Percentiles rank a stretch among this genome's conserved stretches.
These are phyloP conservation scores for Phyllosticta capitalensis DNA, from an alignment of 2,329 filamentous ascomycete genomes.

Conservation along the genomic window DNA sequence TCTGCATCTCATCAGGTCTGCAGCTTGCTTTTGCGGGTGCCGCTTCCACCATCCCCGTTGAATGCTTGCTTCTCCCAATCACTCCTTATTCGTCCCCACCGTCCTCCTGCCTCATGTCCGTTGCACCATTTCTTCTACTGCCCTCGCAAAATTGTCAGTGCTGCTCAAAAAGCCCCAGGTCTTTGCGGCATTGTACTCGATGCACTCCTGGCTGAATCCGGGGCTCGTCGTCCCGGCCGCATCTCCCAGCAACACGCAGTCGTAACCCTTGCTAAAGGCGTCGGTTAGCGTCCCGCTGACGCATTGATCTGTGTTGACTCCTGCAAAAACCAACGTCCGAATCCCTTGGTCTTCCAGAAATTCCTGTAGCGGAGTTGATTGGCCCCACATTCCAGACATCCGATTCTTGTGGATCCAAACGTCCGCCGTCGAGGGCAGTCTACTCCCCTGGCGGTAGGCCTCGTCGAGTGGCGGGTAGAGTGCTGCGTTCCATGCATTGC, in stretches of 20 bases:
- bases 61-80: neutral
- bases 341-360: constrained; percentile 31
- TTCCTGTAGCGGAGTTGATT: constrained; percentile 21
- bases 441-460: constrained; percentile 19
- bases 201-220: constrained; percentile 29
- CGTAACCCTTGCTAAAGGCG: constrained; percentile 34
- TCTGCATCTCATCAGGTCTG: neutral
- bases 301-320: constrained; percentile 37
- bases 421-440: constrained; percentile 15
- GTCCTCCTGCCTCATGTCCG: neutral
- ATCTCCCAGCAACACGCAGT: constrained; percentile 33
- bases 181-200: constrained; percentile 31
- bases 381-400: constrained; percentile 33
- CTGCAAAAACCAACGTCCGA: constrained; percentile 31
- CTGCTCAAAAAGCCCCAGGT: constrained; percentile 33
- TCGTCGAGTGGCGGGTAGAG: constrained; percentile 30
- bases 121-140: constrained; percentile 14
- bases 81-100: neutral
- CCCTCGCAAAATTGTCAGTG: constrained; percentile 25
- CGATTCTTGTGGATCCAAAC: constrained; percentile 32
- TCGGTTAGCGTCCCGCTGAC: constrained; percentile 33
- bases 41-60: neutral
- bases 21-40: neutral
- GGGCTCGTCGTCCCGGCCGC: constrained; percentile 33
- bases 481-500: constrained; percentile 33